These are phyloP conservation scores for Solanum hybrid DNA, from an alignment of 305 asterid species.

Conservation along the genomic window DNA sequence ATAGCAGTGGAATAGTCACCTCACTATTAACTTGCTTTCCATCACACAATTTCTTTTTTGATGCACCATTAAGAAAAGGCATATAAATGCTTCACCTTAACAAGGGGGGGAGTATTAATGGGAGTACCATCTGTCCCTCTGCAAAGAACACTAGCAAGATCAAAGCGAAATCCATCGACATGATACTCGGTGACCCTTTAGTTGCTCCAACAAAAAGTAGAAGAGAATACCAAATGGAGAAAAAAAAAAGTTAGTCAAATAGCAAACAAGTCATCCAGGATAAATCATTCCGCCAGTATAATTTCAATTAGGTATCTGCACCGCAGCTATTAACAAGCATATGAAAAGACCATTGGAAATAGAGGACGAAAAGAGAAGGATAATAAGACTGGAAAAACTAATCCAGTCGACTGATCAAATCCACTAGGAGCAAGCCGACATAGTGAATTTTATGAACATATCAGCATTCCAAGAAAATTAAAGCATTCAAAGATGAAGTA, in stretches of 20 bases:
- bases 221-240: constrained; percentile 5
- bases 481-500: not conserved
- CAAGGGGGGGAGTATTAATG: constrained; percentile 71
- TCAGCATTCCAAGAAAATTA: not conserved
- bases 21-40: not conserved
- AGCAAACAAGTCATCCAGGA: not conserved
- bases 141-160: constrained; percentile 91
- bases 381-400: not conserved
- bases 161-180: constrained; percentile 97
- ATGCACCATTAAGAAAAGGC: constrained; percentile 12
- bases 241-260: not conserved
- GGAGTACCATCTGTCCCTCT: constrained; percentile 96
- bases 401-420: not conserved
- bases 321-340: not conserved
- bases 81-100: constrained; percentile 28
- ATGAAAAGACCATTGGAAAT: not conserved
- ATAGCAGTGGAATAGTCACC: not conserved
- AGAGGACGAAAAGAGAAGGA: not conserved
- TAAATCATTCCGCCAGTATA: not conserved
- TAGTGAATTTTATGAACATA: not conserved
- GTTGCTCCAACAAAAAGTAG: constrained; percentile 6
- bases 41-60: not conserved
- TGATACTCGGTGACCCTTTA: constrained; percentile 90
- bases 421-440: not conserved
- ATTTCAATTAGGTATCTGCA: not conserved